These are phyloP conservation scores for Lumnitzera racemosa DNA, from an alignment of 345 rosid genomes.

Conservation along the genomic window DNA sequence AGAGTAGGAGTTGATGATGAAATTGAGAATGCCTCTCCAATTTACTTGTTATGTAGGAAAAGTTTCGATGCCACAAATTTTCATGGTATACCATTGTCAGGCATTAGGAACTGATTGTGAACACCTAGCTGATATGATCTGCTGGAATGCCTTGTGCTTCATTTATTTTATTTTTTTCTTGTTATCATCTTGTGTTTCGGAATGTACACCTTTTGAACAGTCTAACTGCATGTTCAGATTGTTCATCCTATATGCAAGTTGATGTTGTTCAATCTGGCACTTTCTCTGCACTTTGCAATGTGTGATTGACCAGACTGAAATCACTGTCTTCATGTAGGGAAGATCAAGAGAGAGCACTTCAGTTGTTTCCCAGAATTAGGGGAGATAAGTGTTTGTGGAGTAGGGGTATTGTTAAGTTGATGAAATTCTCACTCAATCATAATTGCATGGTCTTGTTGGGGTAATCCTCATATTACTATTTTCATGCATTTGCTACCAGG, in stretches of 20 bases:
- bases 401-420: conserved; percentile 32
- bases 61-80: too few species aligned
- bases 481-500: conserved; percentile 19
- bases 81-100: too few species aligned
- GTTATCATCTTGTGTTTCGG: not conserved
- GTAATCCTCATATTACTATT: conserved; percentile 1
- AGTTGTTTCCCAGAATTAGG: conserved; percentile 35
- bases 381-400: conserved; percentile 34
- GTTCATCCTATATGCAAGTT: too few species aligned
- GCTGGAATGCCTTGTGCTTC: too few species aligned
- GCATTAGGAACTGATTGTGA: too few species aligned
- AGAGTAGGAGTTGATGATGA: too few species aligned
- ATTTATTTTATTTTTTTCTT: too few species aligned
- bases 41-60: too few species aligned
- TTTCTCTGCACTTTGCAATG: not conserved
- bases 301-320: not conserved
- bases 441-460: not conserved
- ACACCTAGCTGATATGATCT: too few species aligned
- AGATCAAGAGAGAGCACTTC: conserved; percentile 38
- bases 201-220: not conserved
- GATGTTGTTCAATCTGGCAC: not conserved
- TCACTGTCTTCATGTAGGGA: conserved; percentile 29
- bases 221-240: too few species aligned
- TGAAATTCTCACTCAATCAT: not conserved
- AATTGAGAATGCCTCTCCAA: too few species aligned